Evolutionary conservation across 73 alveolate species (phyloP).

Genomic region (Blepharisma stoltei): DNA sequence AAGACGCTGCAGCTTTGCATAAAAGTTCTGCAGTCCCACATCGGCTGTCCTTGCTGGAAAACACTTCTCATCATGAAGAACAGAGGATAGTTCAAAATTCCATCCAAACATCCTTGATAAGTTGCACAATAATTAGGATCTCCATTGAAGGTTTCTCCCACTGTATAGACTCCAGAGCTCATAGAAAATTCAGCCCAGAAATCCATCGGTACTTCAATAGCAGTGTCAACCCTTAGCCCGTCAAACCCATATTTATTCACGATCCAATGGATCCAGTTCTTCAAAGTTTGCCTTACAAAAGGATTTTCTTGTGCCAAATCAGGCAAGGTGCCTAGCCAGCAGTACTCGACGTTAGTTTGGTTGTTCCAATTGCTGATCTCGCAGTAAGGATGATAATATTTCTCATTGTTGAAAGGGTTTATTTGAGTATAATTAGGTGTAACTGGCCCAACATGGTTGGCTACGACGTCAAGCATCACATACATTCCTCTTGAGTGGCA

Average conservation of each 20-base stretch:
- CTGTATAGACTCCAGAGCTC: constrained; percentile 79
- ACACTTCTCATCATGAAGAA: constrained; percentile 71
- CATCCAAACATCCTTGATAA: constrained; percentile 74
- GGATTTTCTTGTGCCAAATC: constrained; percentile 83
- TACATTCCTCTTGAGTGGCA: constrained; percentile 89
- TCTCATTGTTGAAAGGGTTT: constrained; percentile 84
- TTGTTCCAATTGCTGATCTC: constrained; percentile 14
- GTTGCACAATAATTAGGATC: constrained; percentile 58
- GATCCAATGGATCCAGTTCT: constrained; percentile 73
- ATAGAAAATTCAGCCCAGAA: constrained; percentile 83
- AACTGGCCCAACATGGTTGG: constrained; percentile 89
- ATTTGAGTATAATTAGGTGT: constrained; percentile 63
- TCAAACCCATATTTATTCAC: constrained; percentile 77
- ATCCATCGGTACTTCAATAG: constrained; percentile 76
- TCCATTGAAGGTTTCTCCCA: constrained; percentile 82
- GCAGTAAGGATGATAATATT: constrained; percentile 83
- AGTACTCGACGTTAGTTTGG: constrained; percentile 62
- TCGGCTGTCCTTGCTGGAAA: constrained; percentile 48
- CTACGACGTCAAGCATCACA: constrained; percentile 96
- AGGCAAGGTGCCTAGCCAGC: constrained; percentile 91
- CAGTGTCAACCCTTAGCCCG: constrained; percentile 94
- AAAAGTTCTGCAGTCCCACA: constrained; percentile 34
- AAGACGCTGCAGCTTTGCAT: constrained; percentile 19
- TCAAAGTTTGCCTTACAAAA: constrained; percentile 70
- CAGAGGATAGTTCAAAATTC: constrained; percentile 88